phyloP scores from a whole-genome alignment of 371 early-diverging fungal species.

The Apophysomyces variabilis region DNA sequence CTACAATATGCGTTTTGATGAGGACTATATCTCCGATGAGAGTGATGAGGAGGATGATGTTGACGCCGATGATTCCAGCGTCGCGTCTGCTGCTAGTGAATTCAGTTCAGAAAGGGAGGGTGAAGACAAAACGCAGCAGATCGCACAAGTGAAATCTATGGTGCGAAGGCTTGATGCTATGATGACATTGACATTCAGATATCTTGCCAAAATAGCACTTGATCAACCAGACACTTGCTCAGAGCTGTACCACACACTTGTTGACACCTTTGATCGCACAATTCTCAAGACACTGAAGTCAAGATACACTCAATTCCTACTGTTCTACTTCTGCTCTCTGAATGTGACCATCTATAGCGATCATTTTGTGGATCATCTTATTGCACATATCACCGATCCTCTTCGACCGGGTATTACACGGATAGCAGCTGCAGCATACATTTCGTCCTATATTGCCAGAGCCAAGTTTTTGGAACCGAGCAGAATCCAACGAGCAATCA shows the following conservation, averaged over 20 bases:
- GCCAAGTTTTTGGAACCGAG: slow-evolving; percentile 73
- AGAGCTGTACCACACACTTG: slow-evolving; percentile 65
- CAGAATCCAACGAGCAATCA: slow-evolving; percentile 68
- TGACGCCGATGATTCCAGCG: slow-evolving; percentile 27
- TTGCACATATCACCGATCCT: slow-evolving; percentile 63
- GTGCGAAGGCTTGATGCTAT: slow-evolving; percentile 87
- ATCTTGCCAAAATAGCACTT: slow-evolving; percentile 44
- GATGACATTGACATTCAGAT: slow-evolving; percentile 71
- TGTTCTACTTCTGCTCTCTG: slow-evolving; percentile 83
- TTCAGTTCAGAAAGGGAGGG: slow-evolving; percentile 33
- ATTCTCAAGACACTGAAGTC: slow-evolving; percentile 89
- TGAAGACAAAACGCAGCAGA: slow-evolving; percentile 30
- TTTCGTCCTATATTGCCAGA: slow-evolving; percentile 89
- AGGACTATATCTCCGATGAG: slow-evolving; percentile 49
- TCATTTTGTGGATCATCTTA: slow-evolving; percentile 79
- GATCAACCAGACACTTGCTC: slow-evolving; percentile 28
- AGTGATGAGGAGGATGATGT: slow-evolving; percentile 36
- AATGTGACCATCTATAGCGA: slow-evolving; percentile 69
- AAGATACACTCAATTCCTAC: slow-evolving; percentile 90
- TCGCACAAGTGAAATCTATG: slow-evolving; percentile 64
- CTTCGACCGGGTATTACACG: slow-evolving; percentile 72
- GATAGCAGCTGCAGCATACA: slow-evolving; percentile 83
- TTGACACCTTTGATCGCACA: slow-evolving; percentile 81
- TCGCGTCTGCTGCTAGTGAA: slow-evolving; percentile 12
- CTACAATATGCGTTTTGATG: slow-evolving; percentile 43